Percentiles rank a stretch among this genome's conserved stretches.
These are phyloP conservation scores for Trichoderma afroharzianum DNA, from an alignment of 2,329 filamentous ascomycete genomes.

Conservation along the genomic window DNA sequence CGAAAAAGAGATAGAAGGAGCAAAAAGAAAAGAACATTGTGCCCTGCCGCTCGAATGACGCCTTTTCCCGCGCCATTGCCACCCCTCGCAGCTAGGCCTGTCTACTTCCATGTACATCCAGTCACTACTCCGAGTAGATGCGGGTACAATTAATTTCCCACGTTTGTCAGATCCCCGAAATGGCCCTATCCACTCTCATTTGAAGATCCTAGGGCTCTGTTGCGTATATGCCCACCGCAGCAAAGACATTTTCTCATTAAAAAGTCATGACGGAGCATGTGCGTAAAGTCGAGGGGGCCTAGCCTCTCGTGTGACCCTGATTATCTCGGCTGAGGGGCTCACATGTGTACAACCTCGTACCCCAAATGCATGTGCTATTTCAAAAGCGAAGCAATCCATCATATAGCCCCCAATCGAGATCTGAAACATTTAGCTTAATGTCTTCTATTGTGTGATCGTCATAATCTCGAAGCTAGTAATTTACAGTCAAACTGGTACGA, in stretches of 20 bases:
- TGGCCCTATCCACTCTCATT: slow-evolving; percentile 4
- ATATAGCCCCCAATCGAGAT: background rate
- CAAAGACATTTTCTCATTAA: background rate
- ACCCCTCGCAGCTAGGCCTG: background rate
- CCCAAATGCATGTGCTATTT: background rate
- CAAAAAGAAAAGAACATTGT: background rate
- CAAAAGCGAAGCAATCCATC: background rate
- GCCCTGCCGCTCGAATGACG: background rate
- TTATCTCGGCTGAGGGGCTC: background rate
- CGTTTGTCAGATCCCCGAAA: slow-evolving; percentile 12
- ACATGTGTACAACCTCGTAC: background rate
- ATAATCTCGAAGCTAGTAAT: background rate
- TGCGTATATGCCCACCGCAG: background rate
- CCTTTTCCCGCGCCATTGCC: background rate
- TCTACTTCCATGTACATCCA: background rate
- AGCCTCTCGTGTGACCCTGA: background rate
- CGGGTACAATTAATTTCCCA: slow-evolving; percentile 15
- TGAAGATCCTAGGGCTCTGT: background rate
- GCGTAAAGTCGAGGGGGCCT: background rate
- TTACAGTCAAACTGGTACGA: background rate
- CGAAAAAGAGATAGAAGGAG: background rate
- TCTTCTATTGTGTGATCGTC: background rate
- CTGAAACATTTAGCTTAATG: background rate
- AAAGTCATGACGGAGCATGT: background rate
- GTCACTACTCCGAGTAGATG: background rate